phyloP scores from a whole-genome alignment of 2,329 filamentous ascomycete species.

The Cercospora janseana region DNA sequence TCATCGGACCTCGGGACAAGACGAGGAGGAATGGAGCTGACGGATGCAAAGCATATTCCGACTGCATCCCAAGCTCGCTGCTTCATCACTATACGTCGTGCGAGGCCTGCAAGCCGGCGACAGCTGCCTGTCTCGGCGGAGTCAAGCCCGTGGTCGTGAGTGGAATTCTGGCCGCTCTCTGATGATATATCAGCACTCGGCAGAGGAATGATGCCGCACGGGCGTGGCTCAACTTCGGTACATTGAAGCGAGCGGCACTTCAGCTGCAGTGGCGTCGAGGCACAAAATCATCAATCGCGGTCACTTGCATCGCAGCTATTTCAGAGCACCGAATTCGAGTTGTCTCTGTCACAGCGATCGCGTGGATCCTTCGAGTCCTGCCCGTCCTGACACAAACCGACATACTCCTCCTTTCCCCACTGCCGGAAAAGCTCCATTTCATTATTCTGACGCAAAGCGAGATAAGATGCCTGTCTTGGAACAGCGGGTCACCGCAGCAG shows the following conservation, averaged over 20 bases:
- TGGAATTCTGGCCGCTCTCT: too few relatives aligned
- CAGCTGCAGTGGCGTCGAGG: neutral
- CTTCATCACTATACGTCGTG: neutral
- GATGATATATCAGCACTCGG: neutral
- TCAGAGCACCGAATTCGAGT: neutral
- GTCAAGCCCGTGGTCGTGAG: too few relatives aligned
- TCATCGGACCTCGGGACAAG: conserved; percentile 12
- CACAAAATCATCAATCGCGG: conserved; percentile 1
- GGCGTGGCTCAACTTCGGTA: conserved; percentile 7
- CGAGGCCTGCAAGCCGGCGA: too few relatives aligned
- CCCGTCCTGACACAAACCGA: neutral
- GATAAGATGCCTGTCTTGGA: conserved; percentile 1
- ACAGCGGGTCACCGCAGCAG: conserved; percentile 5
- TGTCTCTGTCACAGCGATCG: too few relatives aligned
- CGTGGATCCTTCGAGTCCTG: too few relatives aligned
- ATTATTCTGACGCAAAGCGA: neutral
- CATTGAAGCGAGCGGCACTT: conserved; percentile 5
- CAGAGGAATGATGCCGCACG: neutral
- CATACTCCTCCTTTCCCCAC: too few relatives aligned
- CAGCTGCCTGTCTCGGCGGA: too few relatives aligned
- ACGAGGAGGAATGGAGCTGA: neutral
- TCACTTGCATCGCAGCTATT: neutral
- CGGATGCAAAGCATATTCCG: neutral
- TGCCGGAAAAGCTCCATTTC: neutral
- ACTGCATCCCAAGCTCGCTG: neutral